These are phyloP conservation scores for Ophiorrhiza pumila DNA, from an alignment of 257 asterid genomes.

Conservation along the genomic window DNA sequence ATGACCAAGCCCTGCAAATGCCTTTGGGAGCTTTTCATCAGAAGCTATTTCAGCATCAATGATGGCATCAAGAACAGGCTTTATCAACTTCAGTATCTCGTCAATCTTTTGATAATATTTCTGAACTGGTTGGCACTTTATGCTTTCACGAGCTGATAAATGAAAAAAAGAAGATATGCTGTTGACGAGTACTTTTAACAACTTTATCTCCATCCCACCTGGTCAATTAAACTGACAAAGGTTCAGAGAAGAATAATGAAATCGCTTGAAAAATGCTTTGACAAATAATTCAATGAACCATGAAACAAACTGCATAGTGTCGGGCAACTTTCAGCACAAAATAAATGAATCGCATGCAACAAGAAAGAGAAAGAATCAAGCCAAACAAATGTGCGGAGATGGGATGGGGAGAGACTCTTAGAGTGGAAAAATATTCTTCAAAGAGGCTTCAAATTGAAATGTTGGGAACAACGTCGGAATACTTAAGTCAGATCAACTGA, in stretches of 20 bases:
- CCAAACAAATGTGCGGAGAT: background rate
- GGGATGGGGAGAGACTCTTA: background rate
- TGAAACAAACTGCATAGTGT: background rate
- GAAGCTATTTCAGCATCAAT: slow-evolving; percentile 28
- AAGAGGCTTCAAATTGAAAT: background rate
- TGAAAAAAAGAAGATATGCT: slow-evolving; percentile 27
- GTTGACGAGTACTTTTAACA: slow-evolving; percentile 24
- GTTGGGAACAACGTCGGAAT: background rate
- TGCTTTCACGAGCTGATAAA: slow-evolving; percentile 27
- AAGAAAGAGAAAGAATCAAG: background rate
- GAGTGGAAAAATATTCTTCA: background rate
- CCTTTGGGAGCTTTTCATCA: slow-evolving; percentile 31
- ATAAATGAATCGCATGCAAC: background rate
- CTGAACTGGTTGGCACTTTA: slow-evolving; percentile 17
- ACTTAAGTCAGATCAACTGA: background rate
- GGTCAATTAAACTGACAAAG: slow-evolving; percentile 7
- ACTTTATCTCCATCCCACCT: slow-evolving; percentile 36
- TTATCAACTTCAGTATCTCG: slow-evolving; percentile 32
- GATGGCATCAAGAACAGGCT: slow-evolving; percentile 26
- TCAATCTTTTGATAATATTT: slow-evolving; percentile 28
- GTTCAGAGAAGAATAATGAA: background rate
- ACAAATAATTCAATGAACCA: background rate
- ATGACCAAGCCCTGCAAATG: slow-evolving; percentile 20
- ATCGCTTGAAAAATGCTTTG: background rate
- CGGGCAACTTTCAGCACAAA: background rate